Percentiles rank a stretch among this genome's conserved stretches.
Evolutionary conservation across 1,139 yeast species (phyloP).

Genomic region (Candida albicans): DNA sequence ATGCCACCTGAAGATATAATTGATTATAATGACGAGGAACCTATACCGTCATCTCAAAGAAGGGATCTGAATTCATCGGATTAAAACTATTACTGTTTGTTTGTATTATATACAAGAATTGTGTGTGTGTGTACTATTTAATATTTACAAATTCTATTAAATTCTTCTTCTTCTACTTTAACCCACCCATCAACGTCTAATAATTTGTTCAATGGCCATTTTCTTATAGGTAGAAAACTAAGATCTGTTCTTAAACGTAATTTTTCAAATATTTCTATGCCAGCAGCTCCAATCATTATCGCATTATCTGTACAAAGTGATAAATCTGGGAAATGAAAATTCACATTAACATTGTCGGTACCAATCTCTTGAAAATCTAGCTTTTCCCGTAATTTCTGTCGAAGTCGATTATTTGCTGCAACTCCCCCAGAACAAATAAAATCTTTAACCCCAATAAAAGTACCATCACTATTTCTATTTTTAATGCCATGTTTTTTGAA

Average conservation of each 20-base stretch:
- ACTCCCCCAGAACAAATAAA: conserved; percentile 94
- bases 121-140: background rate
- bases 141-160: conserved; percentile 14
- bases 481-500: conserved; percentile 35
- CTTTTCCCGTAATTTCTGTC: conserved; percentile 47
- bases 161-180: conserved; percentile 17
- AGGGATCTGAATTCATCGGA: background rate
- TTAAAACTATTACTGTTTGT: background rate
- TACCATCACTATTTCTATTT: conserved; percentile 26
- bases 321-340: conserved; percentile 65
- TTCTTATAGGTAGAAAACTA: conserved; percentile 58
- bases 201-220: conserved; percentile 69
- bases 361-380: conserved; percentile 20
- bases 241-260: conserved; percentile 49
- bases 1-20: conserved; percentile 22
- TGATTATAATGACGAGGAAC: conserved; percentile 9
- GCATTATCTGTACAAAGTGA: conserved; percentile 91
- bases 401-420: conserved; percentile 66
- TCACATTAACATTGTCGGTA: conserved; percentile 16
- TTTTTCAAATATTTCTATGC: conserved; percentile 75
- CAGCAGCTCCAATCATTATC: conserved; percentile 97
- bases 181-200: conserved; percentile 53
- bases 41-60: background rate
- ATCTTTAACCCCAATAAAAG: conserved; percentile 46
- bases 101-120: conserved; percentile 8